Evolutionary conservation across 2,329 filamentous ascomycete genomes (phyloP), one percentile per base, ranked within the genome.

Genomic region (Neonectria coccinea): DNA sequence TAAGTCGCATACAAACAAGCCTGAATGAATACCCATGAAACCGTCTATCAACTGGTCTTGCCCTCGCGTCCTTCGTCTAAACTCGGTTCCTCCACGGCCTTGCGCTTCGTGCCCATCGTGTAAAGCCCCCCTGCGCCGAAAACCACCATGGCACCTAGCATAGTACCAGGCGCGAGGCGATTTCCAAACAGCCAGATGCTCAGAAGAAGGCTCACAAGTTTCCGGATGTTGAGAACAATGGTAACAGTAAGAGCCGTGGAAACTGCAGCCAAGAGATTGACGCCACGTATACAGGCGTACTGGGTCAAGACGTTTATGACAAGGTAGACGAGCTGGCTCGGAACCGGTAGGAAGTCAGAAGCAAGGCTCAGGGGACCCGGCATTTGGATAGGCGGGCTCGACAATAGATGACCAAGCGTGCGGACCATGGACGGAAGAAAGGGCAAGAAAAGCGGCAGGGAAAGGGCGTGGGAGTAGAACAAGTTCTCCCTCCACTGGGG

Each of bases 121-220:
- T 99, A 99, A 67, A 98, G 78, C 0, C 90, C 95, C n/a, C 94
- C 96, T 0, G 93, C 93, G 14, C 91, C 87, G 80, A 98, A 99
- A 8, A 99, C 96, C 66, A 98, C 84, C 5, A 88, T 83, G 1
- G 95, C 94, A 3, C 96, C 96, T 5, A 93, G 64, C 57, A 97
- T 79, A 65, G 97, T 97, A 42, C 93, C 91, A 0, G 84, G 80
- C 12, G 91, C 88, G 68, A 99, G 83, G 42, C 86, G 81, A 77
- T 99, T 97, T 5, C 95, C 96, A 80, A 99, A 99, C 2, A 99
- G 79, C 87, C 94, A 95, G 64, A 98, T 97, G 72, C 94, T 97
- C 63, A 98, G 79, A 66, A 98, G 82, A 65, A 98, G 86, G 73
- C 94, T 97, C 59, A 97, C 91, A 20, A 99, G 84, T 80, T 99